Evolutionary conservation across 768 basidiomycete genomes (phyloP), one percentile per base, ranked within the genome.

Genomic region (Lanmaoa pseudosensibilis): DNA sequence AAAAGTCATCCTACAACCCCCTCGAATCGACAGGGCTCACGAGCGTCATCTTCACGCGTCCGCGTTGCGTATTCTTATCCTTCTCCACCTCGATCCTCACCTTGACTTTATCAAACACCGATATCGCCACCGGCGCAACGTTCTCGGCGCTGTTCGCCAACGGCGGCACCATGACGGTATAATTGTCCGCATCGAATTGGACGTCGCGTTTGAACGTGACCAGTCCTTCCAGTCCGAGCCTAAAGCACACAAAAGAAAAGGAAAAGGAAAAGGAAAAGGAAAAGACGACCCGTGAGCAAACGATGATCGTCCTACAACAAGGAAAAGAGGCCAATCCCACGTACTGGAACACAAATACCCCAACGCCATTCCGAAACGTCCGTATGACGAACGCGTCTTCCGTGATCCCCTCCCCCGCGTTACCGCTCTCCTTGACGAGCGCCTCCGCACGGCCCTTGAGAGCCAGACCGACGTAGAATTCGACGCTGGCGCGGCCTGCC

Each of bases 381-480:
- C 95, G 80, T 55, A 98, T 96, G 44, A 99, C 93, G 66, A 90
- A 96, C 5, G 93, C 94, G 34, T 94, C 91, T 64, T 95, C 93
- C 3, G 65, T 73, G 12, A 92, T 86, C 12, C 73, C 70, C 38
- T 72, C 69, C 9, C 63, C 72, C 46, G 55, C 38, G 34, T 73
- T 56, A 5, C 18, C 32, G 7, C 16, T 33, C 25, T 30, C 84
- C 54, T 70, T 68, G 36, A 68, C 70, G 18, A 70, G 71, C 43
- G 61, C 38, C 59, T 78, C 68, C 44, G 80, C 81, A 15, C 86
- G 78, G 3, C 82, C 84, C 62, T 92, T 93, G 58, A 98, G 74
- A 5, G 95, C 94, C 16, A 99, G 75, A 0, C 96, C 95, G 27
- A 98, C 94, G 65, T 97, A 98, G 63, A 98, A 99, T 73, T 99